Conservation (phyloP, 2,329 filamentous ascomycete species). For the Aureobasidium pullulans region DNA sequence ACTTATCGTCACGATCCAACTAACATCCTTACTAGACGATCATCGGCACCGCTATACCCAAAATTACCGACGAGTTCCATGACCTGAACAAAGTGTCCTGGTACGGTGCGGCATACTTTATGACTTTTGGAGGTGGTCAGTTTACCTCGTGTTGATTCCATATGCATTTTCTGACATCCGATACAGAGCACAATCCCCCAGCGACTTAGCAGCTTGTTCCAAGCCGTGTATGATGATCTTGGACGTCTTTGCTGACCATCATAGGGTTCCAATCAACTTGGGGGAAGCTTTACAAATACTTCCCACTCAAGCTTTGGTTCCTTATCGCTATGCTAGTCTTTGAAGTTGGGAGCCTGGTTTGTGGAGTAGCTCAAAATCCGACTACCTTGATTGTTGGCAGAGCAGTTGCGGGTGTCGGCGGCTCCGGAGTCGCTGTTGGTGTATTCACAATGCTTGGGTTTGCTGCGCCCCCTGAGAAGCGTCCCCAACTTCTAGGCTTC, state of each 20-base stretch:
- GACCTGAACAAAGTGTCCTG: constrained; percentile 29
- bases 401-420: constrained; percentile 44
- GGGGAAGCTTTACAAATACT: constrained; percentile 20
- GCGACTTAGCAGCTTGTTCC: too few species aligned
- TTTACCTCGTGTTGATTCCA: neutral
- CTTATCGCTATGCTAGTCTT: constrained; percentile 38
- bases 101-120: constrained; percentile 20
- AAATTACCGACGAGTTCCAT: constrained; percentile 31
- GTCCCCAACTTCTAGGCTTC: constrained; percentile 43
- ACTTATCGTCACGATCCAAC: neutral
- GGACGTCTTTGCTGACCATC: neutral
- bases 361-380: constrained; percentile 44
- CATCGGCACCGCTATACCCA: constrained; percentile 26
- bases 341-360: constrained; percentile 46
- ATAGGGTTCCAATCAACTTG: neutral
- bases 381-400: constrained; percentile 45
- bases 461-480: constrained; percentile 39
- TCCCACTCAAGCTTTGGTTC: constrained; percentile 26
- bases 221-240: too few species aligned
- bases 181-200: neutral
- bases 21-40: constrained; percentile 16
- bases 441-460: constrained; percentile 39
- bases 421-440: constrained; percentile 42
- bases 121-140: constrained; percentile 4
- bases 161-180: neutral